These are phyloP conservation scores for Phoma herbarum DNA, from an alignment of 2,329 filamentous ascomycete genomes.

Conservation along the genomic window DNA sequence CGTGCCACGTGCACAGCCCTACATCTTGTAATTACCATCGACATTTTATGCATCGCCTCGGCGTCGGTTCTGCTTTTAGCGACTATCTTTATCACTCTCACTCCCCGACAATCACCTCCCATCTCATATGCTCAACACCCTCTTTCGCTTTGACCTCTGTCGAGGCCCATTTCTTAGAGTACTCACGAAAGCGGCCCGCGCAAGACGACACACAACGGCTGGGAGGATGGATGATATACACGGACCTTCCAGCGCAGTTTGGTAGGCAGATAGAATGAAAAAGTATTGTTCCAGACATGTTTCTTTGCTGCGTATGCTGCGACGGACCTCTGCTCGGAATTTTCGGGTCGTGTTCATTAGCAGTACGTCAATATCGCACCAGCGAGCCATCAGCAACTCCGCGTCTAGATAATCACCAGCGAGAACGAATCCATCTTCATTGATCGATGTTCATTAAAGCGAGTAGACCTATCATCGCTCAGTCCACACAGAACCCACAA, in stretches of 20 bases:
- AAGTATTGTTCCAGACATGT: neutral
- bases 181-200: neutral
- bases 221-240: neutral
- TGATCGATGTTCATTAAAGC: neutral
- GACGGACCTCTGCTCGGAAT: no score
- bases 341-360: no score
- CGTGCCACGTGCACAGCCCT: slow-evolving; percentile 5
- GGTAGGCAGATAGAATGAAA: slow-evolving; percentile 10
- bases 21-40: slow-evolving; percentile 20
- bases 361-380: no score
- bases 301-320: neutral
- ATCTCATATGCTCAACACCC: slow-evolving; percentile 3
- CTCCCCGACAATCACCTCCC: neutral
- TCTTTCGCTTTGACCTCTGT: neutral
- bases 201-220: slow-evolving; percentile 6
- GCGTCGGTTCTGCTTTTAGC: slow-evolving; percentile 8
- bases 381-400: no score
- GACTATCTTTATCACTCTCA: slow-evolving; percentile 3
- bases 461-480: neutral
- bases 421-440: no score
- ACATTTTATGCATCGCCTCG: slow-evolving; percentile 20
- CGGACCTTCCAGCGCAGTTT: slow-evolving; percentile 9
- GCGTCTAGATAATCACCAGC: no score
- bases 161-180: neutral
- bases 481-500: neutral